Base-by-base conservation (phyloP, 495 filamentous ascomycete genomes). In the Lophium mytilinum region DNA sequence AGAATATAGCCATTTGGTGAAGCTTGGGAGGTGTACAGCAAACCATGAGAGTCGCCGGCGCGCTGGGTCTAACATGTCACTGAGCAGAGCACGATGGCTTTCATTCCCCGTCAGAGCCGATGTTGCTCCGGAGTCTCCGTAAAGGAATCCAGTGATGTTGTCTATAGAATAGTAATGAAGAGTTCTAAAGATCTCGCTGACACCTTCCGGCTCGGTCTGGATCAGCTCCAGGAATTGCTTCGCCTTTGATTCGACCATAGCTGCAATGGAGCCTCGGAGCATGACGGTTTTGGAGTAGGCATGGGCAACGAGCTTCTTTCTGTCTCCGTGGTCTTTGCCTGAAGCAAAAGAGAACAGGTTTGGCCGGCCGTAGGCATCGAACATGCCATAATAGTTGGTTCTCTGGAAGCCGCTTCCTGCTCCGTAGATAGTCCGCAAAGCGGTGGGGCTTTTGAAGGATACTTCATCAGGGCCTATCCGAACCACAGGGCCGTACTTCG, bases 141-240 rank as follows among this genome's bases (percentile, higher is more conserved):
- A 73, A 9, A 72, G 48, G 39, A 72, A 71, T 2, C 62, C 33
- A 8, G 74, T 74, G 36, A 76, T 73, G 33, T 48, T 71, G 50
- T 76, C 73, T 18, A 76, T 54, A 33, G 70, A 69, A 46, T 71
- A 76, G 49, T 67, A 75, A 46, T 76, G 73, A 21, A 76, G 55
- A n/a, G 55, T 70, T 0, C 47, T 39, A 46, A 75, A 72, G 1
- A 71, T 69, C 37, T 75, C 72, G 1, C 53, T 65, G 0, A 55
- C 55, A 5, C 36, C 10, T 8, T 21, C 55, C 10, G 52, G 40
- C 12, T 72, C 66, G 4, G 37, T 39, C 9, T 67, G 64, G 1
- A 72, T 35, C 1, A 75, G 52, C 0, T 68, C 48, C 50, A 73
- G 34, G 48, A 59, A 75, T 30, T 59, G n/a, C 19, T 61, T 62